Evolutionary conservation across 345 rosid genomes (phyloP), one percentile per base, ranked within the genome.

Genomic region (Melastoma malabathricum): DNA sequence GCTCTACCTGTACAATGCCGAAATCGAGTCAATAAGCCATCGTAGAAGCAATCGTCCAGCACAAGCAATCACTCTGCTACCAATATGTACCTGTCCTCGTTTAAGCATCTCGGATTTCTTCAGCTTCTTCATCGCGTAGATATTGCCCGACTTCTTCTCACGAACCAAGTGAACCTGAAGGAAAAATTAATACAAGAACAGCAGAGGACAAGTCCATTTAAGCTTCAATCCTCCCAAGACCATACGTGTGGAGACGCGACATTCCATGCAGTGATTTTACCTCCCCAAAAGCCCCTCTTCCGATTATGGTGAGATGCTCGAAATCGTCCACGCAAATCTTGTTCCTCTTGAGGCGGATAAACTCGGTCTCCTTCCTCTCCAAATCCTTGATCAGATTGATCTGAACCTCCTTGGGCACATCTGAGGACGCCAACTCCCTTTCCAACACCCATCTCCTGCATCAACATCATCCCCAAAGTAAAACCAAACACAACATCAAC

Each of bases 101-200:
- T 64, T 83, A 58, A 89, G 76, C 97, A 89, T 89, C 76, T 89
- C 97, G 53, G 97, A 83, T 76, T 89, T 89, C 86, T 89, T 83
- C 77, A 89, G 75, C 71, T 90, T 90, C 78, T 90, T 90, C 98
- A 90, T 90, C 49, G 98, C 98, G 76, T 82, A 90, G 47, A 90
- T 90, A 59, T 82, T 78, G 60, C 92, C 96, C 61, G 98, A 90
- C 67, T 90, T 90, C 75, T 78, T 90, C 85, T 90, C 96, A 45
- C 85, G 78, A 55, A 94, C 84, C 62, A 90, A 51, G 38, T 79
- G 86, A 67, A 90, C 98, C 98, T 86, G 78, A 52, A 59, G 56
- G 48, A 63, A 22, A 50, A 57, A 56, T 55, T 18, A 59, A 47
- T 9, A 23, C 68, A 16, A 18, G 48, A 47, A 64, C 13, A 15